phyloP scores from a whole-genome alignment of 192 early-diverging fungal species.

The Podila epicladia region DNA sequence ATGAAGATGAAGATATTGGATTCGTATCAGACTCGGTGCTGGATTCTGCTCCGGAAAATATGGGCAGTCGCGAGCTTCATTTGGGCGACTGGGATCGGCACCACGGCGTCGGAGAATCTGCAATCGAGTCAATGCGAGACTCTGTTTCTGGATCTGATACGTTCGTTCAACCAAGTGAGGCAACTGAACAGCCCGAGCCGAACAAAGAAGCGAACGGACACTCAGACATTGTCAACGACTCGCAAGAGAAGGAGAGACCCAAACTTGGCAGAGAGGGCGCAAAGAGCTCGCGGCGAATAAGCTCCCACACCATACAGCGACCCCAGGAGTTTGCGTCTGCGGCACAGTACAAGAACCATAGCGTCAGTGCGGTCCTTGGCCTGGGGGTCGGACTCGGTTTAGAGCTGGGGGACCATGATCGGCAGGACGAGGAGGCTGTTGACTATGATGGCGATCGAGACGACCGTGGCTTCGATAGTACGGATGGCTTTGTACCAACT shows the following conservation, averaged over 20 bases:
- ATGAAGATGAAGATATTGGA: constrained; percentile 23
- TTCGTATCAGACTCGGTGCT: constrained; percentile 40
- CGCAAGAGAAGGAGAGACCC: background rate
- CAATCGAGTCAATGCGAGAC: background rate
- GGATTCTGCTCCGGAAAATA: constrained; percentile 17
- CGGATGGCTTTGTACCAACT: too few relatives aligned
- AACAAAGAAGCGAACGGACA: background rate
- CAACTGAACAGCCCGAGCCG: too few relatives aligned
- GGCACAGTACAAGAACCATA: constrained; percentile 6
- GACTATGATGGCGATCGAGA: background rate
- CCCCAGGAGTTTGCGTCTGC: background rate
- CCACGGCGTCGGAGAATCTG: constrained; percentile 10
- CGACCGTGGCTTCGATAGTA: background rate
- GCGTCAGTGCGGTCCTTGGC: constrained; percentile 6
- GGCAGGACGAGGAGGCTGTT: background rate
- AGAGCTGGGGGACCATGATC: background rate
- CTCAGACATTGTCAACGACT: background rate
- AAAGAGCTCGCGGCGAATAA: constrained; percentile 20
- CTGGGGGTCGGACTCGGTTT: constrained; percentile 18
- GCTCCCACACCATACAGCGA: constrained; percentile 22
- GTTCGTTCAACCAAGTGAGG: too few relatives aligned
- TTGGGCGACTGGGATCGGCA: constrained; percentile 22
- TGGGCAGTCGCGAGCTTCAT: constrained; percentile 1
- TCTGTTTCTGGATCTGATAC: background rate
- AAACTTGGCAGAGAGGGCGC: constrained; percentile 5